Conservation (phyloP, 257 asterid species). For the Misopates orontium region DNA sequence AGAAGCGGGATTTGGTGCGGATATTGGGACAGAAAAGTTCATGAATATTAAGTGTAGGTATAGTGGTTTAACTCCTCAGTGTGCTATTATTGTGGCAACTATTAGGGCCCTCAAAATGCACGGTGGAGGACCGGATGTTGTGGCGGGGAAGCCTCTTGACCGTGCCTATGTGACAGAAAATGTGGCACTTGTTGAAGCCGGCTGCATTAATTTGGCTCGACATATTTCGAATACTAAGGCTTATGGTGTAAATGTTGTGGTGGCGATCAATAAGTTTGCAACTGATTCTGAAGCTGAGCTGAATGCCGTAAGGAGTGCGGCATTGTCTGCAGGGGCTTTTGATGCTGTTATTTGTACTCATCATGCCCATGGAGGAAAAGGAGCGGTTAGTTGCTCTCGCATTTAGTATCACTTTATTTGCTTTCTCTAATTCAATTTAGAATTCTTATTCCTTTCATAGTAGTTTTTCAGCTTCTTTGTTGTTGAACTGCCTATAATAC, state of each 20-base stretch:
- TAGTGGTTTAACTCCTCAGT: slow-evolving; percentile 87
- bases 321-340: slow-evolving; percentile 90
- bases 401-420: not conserved
- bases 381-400: slow-evolving; percentile 70
- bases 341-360: slow-evolving; percentile 93
- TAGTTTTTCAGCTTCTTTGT: slow-evolving; percentile 9
- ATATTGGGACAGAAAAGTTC: slow-evolving; percentile 95
- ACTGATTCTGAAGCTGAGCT: slow-evolving; percentile 90
- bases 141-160: slow-evolving; percentile 94
- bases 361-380: slow-evolving; percentile 98
- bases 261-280: slow-evolving; percentile 85
- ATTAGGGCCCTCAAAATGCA: slow-evolving; percentile 97
- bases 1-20: slow-evolving; percentile 98
- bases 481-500: not conserved
- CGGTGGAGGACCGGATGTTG: slow-evolving; percentile 95
- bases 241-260: slow-evolving; percentile 94
- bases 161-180: slow-evolving; percentile 89
- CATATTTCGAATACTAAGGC: slow-evolving; percentile 79
- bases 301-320: slow-evolving; percentile 69
- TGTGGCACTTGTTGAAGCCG: slow-evolving; percentile 87
- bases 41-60: slow-evolving; percentile 95
- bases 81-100: slow-evolving; percentile 93
- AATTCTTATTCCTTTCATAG: not conserved
- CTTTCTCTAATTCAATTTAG: not conserved
- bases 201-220: slow-evolving; percentile 79